Evolutionary conservation across 78 protist species (phyloP).

Genomic region (Protostelium mycophagum): DNA sequence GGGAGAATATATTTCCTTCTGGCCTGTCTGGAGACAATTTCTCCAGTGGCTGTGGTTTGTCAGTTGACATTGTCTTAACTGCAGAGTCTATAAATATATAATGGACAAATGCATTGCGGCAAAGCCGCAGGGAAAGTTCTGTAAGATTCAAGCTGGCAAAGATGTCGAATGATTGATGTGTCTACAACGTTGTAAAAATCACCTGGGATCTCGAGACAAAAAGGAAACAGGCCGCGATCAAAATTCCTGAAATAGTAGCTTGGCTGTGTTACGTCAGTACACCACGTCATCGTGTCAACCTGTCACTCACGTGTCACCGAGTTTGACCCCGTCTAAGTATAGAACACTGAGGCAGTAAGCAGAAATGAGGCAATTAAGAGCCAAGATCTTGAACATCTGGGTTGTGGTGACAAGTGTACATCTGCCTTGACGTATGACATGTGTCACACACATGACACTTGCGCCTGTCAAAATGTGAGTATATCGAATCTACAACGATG

Average conservation of each 20-base stretch:
- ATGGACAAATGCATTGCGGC: no score
- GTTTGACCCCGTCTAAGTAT: conserved; percentile 88
- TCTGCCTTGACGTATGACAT: conserved; percentile 87
- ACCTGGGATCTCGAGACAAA: conserved; percentile 75
- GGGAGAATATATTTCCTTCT: conserved; percentile 60
- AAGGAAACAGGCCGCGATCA: conserved; percentile 82
- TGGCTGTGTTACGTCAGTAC: conserved; percentile 36
- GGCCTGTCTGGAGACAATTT: conserved; percentile 70
- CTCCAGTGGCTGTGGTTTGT: conserved; percentile 32
- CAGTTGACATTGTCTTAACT: no score
- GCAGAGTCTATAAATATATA: no score
- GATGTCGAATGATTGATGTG: no score
- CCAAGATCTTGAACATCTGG: conserved; percentile 94
- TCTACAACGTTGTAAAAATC: background rate
- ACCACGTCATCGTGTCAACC: background rate
- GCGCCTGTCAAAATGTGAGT: background rate
- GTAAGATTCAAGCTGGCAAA: no score
- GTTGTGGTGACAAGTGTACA: conserved; percentile 93
- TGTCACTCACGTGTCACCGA: conserved; percentile 81
- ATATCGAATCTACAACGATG: no score
- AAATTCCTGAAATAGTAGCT: conserved; percentile 74
- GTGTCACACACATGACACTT: conserved; percentile 43
- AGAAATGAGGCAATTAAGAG: conserved; percentile 90
- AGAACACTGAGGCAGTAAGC: conserved; percentile 90
- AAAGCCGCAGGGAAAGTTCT: no score